A percentile compares a stretch with the other conserved stretches of the same genome.
Conservation (phyloP, 345 rosid species). For the Geranium brycei region DNA sequence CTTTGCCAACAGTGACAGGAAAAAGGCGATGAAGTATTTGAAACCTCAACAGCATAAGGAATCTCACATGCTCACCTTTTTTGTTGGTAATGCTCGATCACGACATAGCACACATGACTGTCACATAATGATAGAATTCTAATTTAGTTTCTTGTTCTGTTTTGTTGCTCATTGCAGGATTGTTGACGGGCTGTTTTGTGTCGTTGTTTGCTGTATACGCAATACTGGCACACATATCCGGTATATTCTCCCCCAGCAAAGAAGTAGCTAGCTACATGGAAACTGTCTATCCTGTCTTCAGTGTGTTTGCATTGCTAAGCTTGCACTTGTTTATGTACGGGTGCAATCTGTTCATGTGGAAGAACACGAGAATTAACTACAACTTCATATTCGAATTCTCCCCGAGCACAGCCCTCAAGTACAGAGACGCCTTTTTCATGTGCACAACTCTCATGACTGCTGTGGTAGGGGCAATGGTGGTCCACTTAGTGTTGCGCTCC, state of each 20-base stretch:
- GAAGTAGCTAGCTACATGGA: constrained; percentile 48
- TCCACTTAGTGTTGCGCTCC: constrained; percentile 66
- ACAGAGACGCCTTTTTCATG: constrained; percentile 76
- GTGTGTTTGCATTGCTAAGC: constrained; percentile 74
- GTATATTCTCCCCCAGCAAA: constrained; percentile 42
- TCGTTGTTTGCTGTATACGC: constrained; percentile 68
- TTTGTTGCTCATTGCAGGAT: constrained; percentile 34
- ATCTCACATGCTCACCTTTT: constrained; percentile 94
- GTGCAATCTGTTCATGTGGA: constrained; percentile 89
- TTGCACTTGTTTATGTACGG: constrained; percentile 92
- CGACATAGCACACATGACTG: too few species aligned
- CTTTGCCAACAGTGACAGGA: constrained; percentile 91
- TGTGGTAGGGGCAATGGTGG: constrained; percentile 70
- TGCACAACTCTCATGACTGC: constrained; percentile 86
- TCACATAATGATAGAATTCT: not conserved
- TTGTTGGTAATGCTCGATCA: constrained; percentile 46
- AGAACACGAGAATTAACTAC: constrained; percentile 65
- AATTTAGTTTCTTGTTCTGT: not conserved
- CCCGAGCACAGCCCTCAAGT: constrained; percentile 66
- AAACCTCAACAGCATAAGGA: constrained; percentile 74
- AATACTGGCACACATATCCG: constrained; percentile 65
- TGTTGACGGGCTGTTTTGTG: constrained; percentile 84
- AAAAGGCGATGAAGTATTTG: constrained; percentile 92
- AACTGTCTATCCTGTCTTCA: constrained; percentile 86
- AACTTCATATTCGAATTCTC: constrained; percentile 74